Base-by-base conservation (phyloP, 2,329 filamentous ascomycete genomes). In the Trichophyton rubrum region DNA sequence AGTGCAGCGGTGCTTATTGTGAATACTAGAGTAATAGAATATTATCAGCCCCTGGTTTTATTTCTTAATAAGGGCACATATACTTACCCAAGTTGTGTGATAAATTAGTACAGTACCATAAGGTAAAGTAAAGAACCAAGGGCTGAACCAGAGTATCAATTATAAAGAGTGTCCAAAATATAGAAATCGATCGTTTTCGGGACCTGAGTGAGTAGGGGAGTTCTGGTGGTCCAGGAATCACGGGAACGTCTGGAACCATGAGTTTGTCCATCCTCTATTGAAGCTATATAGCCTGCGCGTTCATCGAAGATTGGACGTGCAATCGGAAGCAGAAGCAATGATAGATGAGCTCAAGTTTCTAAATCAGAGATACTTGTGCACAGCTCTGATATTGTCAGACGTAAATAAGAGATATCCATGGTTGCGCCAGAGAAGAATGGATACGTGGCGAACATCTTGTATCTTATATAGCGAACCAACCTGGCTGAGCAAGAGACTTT, bases 161-260 rank as follows among this genome's bases (percentile, higher is more conserved):
- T 22, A 85, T 68, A 60, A 85, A 82, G 45, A 85, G 68, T 0
- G 73, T 73, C 82, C 82, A 85, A 72, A 85, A 85, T 63, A 81
- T 71, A 41, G 77, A 72, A 63, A 85, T 83, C 38, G 77, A 74
- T 70, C 77, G 79, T 67, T 82, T 82, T 51, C 82, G 73, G 7
- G 76, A 71, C 56, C 75, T 76, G 47, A 84, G 69, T 22, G 78
- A 78, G 71, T 85, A 85, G 24, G 82, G 79, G 41, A 85, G 74
- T 17, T 77, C 74, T 56, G 81, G 82, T 61, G 73, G 75, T 58
- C 69, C 71, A 13, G 65, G 60, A 59, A 63, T 60, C 24, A 15
- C 49, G 15, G 49, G 49, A 35, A 6, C 30, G 5, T 35, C 49
- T 47, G 63, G 59, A 49, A 62, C 59, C 22, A 64, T 66, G 67